Conservation (phyloP, 2,329 filamentous ascomycete genomes). For the Bertia moriformis region DNA sequence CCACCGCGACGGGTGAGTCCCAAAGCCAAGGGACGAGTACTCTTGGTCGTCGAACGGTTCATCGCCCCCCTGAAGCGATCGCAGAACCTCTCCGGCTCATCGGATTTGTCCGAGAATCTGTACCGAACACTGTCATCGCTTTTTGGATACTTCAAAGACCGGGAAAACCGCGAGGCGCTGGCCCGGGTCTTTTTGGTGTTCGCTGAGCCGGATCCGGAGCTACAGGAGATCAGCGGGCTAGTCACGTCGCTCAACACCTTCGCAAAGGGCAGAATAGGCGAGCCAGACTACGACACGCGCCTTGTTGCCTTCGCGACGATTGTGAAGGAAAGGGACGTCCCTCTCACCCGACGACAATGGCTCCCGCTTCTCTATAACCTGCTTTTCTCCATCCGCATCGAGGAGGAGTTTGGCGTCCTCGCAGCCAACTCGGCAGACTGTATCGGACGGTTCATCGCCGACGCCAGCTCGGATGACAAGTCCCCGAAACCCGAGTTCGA, state of each 20-base stretch:
- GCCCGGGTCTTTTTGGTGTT: slow-evolving; percentile 61
- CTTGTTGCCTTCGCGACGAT: slow-evolving; percentile 63
- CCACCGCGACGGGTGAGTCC: slow-evolving; percentile 72
- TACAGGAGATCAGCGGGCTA: slow-evolving; percentile 50
- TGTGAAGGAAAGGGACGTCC: slow-evolving; percentile 42
- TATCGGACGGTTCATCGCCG: slow-evolving; percentile 64
- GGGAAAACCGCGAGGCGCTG: slow-evolving; percentile 58
- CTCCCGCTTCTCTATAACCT: slow-evolving; percentile 77
- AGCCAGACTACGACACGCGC: slow-evolving; percentile 76
- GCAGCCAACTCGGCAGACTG: slow-evolving; percentile 66
- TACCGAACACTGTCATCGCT: slow-evolving; percentile 66
- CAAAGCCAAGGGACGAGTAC: slow-evolving; percentile 65
- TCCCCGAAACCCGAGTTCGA: slow-evolving; percentile 31
- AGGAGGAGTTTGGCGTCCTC: slow-evolving; percentile 77
- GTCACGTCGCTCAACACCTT: slow-evolving; percentile 74
- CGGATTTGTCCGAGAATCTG: slow-evolving; percentile 44
- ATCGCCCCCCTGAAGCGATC: slow-evolving; percentile 51
- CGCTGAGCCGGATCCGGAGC: slow-evolving; percentile 43
- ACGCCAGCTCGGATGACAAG: slow-evolving; percentile 29
- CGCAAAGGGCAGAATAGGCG: slow-evolving; percentile 56
- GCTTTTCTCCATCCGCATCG: slow-evolving; percentile 70
- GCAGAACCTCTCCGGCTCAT: slow-evolving; percentile 8
- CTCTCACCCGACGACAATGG: slow-evolving; percentile 68
- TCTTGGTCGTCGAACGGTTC: slow-evolving; percentile 71
- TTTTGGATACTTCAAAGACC: slow-evolving; percentile 82